Evolutionary conservation across 441 rosid species (phyloP), one percentile per base, ranked within the genome.

Genomic region (Mallotus repandus): DNA sequence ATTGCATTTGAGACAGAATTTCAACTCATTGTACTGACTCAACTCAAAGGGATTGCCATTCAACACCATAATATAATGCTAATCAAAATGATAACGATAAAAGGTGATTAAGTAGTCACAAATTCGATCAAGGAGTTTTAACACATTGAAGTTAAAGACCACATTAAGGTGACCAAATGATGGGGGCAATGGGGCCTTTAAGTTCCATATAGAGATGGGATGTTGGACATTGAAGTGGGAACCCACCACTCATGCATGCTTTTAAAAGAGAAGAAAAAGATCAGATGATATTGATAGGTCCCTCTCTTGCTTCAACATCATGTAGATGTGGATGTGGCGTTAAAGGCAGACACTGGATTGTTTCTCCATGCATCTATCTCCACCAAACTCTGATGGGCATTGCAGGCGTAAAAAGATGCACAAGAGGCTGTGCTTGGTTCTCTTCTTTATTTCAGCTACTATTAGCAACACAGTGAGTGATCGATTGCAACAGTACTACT

Each of bases 281-380:
- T 5, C 16, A 53, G 56, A 53, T 13, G 56, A 18, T 18, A 38
- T 5, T 13, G 56, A 18, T 18, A 38, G 41, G 66, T n/a, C 81
- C 81, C 78, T 57, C 72, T 66, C 32, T 29, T 29, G 32, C 1
- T 63, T 75, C 75, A 21, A 75, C 81, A 76, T 77, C 69, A 69
- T 65, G 55, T 43, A 77, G 15, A 69, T 74, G 63, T 22, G 22
- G 69, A 63, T 80, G 86, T 48, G 76, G 80, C 75, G 83, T 74
- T 77, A 80, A 81, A 85, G 85, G 69, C 55, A 58, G 83, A 80
- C 86, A 80, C 41, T 80, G 84, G 89, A 80, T 83, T 67, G 76
- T 81, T 78, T 84, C 75, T 74, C 64, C 78, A 77, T 77, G 80
- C 85, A 76, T 35, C 74, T 77, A 77, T 78, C 80, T 63, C 63